Base-by-base conservation (phyloP, 2,329 filamentous ascomycete genomes). In the Sporothrix brasiliensis region DNA sequence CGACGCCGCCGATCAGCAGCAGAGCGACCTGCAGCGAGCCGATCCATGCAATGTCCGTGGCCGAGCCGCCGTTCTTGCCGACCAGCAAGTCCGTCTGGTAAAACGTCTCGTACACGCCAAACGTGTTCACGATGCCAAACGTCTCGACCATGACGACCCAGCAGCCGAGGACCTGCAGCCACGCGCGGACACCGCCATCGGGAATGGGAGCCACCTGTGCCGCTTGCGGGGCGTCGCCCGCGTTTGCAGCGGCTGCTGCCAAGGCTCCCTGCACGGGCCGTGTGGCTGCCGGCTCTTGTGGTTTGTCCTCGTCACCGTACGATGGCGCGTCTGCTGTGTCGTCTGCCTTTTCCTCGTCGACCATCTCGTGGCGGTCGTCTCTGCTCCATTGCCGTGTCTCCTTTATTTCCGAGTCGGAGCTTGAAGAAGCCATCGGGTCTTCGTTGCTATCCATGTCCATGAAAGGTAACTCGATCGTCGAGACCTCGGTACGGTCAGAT, bases 91-190 rank as follows among this genome's bases (percentile, higher is more conserved):
- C 75, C 1, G 76, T 75, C 73, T 81, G 78, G 72, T 83, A 83
- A 75, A 81, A 83, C 4, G 79, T 80, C 73, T 84, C 81, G 75
- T 80, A 84, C 1, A 82, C 81, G 49, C 82, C 83, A 68, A 81
- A 84, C n/a, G 77, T 79, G 74, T 81, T 83, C 69, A 83, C 77
- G 6, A 81, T 74, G 4, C 81, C 81, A 76, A 79, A 82, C 1
- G 79, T 81, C 49, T 76, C 75, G 34, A 79, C 75, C 49, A 81
- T 77, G 69, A 80, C 72, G 10, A 79, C 75, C 71, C 78, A 79
- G 11, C 78, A 76, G n/a, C 79, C 79, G 54, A 81, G 73, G 10
- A 82, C 80, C 68, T 81, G 79, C 19, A 82, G 75, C 81, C 81
- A 82, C 6, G 81, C 81, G 7, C 74, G 69, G 16, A 78, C 75